These are phyloP conservation scores for Metschnikowia cubensis DNA, from an alignment of 805 yeast genomes.

Conservation along the genomic window DNA sequence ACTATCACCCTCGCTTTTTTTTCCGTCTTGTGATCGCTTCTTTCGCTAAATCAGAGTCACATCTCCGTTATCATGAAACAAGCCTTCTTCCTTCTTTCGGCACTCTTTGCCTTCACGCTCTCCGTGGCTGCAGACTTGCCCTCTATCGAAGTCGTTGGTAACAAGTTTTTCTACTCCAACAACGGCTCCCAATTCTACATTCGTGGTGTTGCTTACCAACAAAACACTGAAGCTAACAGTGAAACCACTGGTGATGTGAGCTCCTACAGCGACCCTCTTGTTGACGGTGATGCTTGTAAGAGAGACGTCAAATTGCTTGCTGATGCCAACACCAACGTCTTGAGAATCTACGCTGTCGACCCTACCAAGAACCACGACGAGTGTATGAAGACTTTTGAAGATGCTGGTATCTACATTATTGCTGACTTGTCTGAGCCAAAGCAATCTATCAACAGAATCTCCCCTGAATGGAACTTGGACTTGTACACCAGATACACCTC, in stretches of 20 bases:
- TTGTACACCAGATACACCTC: constrained; percentile 72
- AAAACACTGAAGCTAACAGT: constrained; percentile 52
- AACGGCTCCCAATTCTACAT: constrained; percentile 78
- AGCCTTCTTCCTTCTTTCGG: constrained; percentile 10
- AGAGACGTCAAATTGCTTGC: constrained; percentile 79
- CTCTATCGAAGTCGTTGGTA: constrained; percentile 62
- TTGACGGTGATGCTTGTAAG: constrained; percentile 62
- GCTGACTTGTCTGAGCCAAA: constrained; percentile 64
- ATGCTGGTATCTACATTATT: constrained; percentile 43
- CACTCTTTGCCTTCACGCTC: constrained; percentile 9
- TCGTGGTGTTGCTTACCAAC: constrained; percentile 79
- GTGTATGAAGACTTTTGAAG: constrained; percentile 56
- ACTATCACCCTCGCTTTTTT: background rate
- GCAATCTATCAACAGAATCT: constrained; percentile 67
- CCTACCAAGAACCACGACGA: constrained; percentile 62
- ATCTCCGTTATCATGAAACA: constrained; percentile 10
- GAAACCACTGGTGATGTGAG: constrained; percentile 17
- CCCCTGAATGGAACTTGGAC: constrained; percentile 73
- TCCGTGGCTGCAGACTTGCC: constrained; percentile 22
- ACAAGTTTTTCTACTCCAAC: constrained; percentile 71
- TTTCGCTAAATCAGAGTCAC: background rate
- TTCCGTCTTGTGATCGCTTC: constrained; percentile 1
- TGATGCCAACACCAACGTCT: constrained; percentile 66
- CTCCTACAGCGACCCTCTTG: constrained; percentile 68
- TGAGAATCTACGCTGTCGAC: constrained; percentile 85